Percentiles rank a stretch among this genome's conserved stretches.
phyloP scores from a whole-genome alignment of 2,329 filamentous ascomycete genomes.

The Metarhizium sp. region DNA sequence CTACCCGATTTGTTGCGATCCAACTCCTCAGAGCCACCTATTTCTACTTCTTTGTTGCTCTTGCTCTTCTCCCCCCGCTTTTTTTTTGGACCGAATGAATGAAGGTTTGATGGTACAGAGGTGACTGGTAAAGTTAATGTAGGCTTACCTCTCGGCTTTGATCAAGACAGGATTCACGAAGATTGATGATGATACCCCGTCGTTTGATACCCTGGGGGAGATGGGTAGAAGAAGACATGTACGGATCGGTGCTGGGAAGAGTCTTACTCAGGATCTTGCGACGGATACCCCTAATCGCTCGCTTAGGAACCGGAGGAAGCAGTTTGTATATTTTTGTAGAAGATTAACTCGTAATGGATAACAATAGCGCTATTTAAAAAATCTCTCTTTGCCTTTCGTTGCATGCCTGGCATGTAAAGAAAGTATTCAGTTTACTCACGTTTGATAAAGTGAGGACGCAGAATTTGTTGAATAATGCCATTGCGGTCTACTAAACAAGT shows the following conservation, averaged over 20 bases:
- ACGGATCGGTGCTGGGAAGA: background rate
- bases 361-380: background rate
- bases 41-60: background rate
- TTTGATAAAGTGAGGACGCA: background rate
- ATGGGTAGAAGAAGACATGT: background rate
- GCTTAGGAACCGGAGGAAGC: conserved; percentile 4
- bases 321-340: conserved; percentile 1
- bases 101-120: no score
- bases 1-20: background rate
- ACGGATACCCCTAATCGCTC: conserved; percentile 14
- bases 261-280: conserved; percentile 5
- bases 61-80: background rate
- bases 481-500: background rate
- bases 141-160: background rate
- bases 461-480: background rate
- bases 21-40: no score
- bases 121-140: background rate
- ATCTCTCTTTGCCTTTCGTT: background rate
- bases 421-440: background rate
- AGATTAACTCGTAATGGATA: background rate
- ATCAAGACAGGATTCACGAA: background rate
- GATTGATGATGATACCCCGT: conserved; percentile 11
- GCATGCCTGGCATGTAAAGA: background rate
- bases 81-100: background rate
- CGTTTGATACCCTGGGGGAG: background rate